phyloP scores from a whole-genome alignment of 805 yeast species.

The Alloascoidea africana region DNA sequence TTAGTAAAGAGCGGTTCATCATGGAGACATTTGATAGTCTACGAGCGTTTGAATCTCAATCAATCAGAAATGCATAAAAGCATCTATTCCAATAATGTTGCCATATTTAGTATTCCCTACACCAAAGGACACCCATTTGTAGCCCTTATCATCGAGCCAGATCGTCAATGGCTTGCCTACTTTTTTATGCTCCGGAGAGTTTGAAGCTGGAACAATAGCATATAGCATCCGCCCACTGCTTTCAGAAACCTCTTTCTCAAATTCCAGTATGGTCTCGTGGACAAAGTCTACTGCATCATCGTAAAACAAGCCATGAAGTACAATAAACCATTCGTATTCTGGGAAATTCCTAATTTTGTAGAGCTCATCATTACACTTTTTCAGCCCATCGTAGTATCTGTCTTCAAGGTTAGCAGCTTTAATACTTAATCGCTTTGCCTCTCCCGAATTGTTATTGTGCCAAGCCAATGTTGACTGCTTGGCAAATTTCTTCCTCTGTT shows the following conservation, averaged over 20 bases:
- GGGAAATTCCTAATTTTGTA: conserved; percentile 10
- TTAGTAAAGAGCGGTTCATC: too few species aligned
- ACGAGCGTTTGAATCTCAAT: background rate
- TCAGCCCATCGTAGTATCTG: conserved; percentile 10
- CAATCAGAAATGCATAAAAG: conserved; percentile 13
- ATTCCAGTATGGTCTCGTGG: background rate
- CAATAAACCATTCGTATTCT: conserved; percentile 12
- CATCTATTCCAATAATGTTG: conserved; percentile 24
- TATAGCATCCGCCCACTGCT: background rate
- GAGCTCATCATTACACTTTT: conserved; percentile 15
- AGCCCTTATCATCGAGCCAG: conserved; percentile 21
- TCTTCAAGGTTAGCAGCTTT: conserved; percentile 13
- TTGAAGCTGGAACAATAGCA: background rate
- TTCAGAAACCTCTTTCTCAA: background rate
- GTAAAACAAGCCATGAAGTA: conserved; percentile 1
- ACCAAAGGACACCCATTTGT: conserved; percentile 20
- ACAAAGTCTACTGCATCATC: conserved; percentile 1
- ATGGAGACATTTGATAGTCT: conserved; percentile 1
- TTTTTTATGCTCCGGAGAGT: conserved; percentile 1
- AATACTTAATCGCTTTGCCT: conserved; percentile 14
- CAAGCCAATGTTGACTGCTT: conserved; percentile 14
- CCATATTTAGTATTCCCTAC: conserved; percentile 20
- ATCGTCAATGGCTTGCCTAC: background rate
- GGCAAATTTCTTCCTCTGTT: conserved; percentile 14
- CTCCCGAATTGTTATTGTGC: conserved; percentile 12